Conservation (phyloP, 1,139 yeast genomes). For the Kurtzmaniella quercitrusa region DNA sequence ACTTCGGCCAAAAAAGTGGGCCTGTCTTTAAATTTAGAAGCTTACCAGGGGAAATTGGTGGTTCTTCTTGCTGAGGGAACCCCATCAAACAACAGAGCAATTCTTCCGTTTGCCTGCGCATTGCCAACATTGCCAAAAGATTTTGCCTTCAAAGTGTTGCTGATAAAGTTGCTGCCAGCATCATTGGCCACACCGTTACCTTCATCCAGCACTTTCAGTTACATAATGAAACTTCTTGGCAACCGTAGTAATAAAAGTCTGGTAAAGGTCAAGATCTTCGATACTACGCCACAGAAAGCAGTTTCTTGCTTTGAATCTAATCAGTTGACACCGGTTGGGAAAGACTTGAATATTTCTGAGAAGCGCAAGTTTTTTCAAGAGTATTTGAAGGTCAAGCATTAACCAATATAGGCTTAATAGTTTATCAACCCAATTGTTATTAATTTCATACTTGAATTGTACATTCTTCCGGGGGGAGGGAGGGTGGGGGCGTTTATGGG, state of each 20-base stretch:
- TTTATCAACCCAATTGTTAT: too few species aligned
- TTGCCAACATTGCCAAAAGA: constrained; percentile 8
- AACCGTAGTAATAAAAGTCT: constrained; percentile 18
- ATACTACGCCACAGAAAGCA: constrained; percentile 10
- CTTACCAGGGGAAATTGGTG: constrained; percentile 27
- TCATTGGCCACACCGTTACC: constrained; percentile 35
- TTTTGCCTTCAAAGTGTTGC: constrained; percentile 37
- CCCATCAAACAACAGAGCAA: constrained; percentile 59
- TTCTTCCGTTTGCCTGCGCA: constrained; percentile 41
- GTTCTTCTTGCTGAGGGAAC: constrained; percentile 66
- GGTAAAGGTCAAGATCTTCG: constrained; percentile 24
- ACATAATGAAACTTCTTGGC: constrained; percentile 22
- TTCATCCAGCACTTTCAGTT: constrained; percentile 16
- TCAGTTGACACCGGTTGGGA: constrained; percentile 25
- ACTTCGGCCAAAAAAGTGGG: constrained; percentile 13
- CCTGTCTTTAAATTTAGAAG: constrained; percentile 16
- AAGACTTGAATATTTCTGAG: constrained; percentile 22
- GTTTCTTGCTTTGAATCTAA: constrained; percentile 25
- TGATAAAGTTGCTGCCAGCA: constrained; percentile 38
- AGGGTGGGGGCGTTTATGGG: too few species aligned
- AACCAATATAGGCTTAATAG: not conserved
- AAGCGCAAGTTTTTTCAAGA: constrained; percentile 33
- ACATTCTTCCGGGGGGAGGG: too few species aligned
- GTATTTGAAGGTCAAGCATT: constrained; percentile 19
- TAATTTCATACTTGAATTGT: too few species aligned